phyloP scores from a whole-genome alignment of 1,284 basidiomycete genomes.

The Trichosporon asahii region DNA sequence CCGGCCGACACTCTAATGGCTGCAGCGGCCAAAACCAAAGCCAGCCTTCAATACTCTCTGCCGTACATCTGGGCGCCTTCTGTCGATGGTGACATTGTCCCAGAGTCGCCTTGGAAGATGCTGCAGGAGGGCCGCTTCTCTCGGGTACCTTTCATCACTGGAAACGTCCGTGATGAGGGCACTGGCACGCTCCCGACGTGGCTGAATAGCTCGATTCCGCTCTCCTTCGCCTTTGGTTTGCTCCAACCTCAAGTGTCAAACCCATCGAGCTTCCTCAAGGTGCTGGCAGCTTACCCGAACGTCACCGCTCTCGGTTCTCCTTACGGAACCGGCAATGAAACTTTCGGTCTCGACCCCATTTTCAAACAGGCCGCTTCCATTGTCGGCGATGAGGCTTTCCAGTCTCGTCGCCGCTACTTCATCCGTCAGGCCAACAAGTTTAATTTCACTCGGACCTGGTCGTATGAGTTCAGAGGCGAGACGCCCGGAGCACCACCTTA shows the following conservation, averaged over 20 bases:
- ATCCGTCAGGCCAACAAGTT: constrained; percentile 31
- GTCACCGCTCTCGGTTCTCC: constrained; percentile 38
- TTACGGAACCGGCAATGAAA: constrained; percentile 44
- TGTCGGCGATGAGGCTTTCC: constrained; percentile 37
- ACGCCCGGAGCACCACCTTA: not conserved
- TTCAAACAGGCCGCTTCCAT: constrained; percentile 37
- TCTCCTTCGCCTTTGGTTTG: constrained; percentile 27
- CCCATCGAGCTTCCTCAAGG: constrained; percentile 19
- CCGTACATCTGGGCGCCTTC: constrained; percentile 26
- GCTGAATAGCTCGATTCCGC: constrained; percentile 23
- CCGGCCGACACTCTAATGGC: not conserved
- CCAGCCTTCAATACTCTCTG: not conserved
- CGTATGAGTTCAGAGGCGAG: constrained; percentile 35
- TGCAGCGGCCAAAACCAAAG: not conserved
- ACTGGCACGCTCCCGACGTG: constrained; percentile 26
- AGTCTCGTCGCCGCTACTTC: constrained; percentile 35
- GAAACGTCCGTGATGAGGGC: constrained; percentile 47
- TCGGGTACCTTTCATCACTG: constrained; percentile 48
- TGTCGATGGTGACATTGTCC: constrained; percentile 47
- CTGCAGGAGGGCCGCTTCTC: constrained; percentile 39
- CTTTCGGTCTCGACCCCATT: constrained; percentile 33
- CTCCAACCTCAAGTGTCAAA: constrained; percentile 25
- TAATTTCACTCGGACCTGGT: constrained; percentile 35
- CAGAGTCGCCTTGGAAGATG: constrained; percentile 39
- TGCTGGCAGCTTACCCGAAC: constrained; percentile 36